A percentile compares a stretch with the other conserved stretches of the same genome.
phyloP scores from a whole-genome alignment of 1,139 yeast genomes.

The Nakaseomyces kungkrabaensis region DNA sequence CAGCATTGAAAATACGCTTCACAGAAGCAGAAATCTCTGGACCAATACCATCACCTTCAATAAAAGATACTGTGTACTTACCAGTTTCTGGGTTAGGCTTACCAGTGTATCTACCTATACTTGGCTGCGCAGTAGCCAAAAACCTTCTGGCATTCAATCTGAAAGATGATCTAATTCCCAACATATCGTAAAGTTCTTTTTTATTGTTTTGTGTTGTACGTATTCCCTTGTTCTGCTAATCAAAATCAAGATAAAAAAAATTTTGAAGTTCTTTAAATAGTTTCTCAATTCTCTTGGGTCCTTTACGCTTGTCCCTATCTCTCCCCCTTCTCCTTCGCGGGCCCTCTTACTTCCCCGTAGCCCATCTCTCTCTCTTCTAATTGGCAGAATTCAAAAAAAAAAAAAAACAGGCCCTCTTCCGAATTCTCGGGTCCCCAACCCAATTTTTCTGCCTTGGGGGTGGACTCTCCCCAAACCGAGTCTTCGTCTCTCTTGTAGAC shows the following conservation, averaged over 20 bases:
- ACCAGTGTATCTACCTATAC: conserved; percentile 25
- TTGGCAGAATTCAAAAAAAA: too few species aligned
- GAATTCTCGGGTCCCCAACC: too few species aligned
- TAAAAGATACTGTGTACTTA: conserved; percentile 85
- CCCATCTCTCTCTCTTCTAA: not conserved
- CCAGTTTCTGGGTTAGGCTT: conserved; percentile 39
- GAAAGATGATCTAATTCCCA: conserved; percentile 2
- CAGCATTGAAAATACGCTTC: conserved; percentile 83
- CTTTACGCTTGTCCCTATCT: too few species aligned
- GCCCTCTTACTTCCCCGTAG: not conserved
- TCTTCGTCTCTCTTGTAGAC: too few species aligned
- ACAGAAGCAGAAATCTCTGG: conserved; percentile 90
- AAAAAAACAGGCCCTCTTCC: too few species aligned
- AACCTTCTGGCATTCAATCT: conserved; percentile 4
- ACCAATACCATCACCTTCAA: conserved; percentile 99
- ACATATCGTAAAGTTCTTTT: not conserved
- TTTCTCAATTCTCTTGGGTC: too few species aligned
- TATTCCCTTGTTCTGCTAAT: too few species aligned
- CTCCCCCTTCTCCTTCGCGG: not conserved
- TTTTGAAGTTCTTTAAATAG: too few species aligned
- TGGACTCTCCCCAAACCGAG: too few species aligned
- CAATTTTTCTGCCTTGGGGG: too few species aligned
- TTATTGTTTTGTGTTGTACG: not conserved
- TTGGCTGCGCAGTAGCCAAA: conserved; percentile 7
- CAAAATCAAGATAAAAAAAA: too few species aligned